Conservation (phyloP, 345 rosid genomes). For the Heritiera fomes region DNA sequence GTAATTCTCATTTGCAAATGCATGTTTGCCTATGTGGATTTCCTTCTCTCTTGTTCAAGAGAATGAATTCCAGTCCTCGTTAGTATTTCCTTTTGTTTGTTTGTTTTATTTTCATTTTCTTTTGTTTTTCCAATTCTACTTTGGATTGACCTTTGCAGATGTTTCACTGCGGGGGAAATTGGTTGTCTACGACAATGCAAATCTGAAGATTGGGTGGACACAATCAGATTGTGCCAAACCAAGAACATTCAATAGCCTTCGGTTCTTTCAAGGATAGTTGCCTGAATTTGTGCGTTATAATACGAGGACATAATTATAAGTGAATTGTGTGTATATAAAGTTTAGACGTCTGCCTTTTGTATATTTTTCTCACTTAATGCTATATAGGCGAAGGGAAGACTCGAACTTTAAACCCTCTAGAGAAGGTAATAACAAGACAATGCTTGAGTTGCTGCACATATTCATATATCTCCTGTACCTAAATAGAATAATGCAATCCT, state of each 20-base stretch:
- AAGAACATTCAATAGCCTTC: slow-evolving; percentile 31
- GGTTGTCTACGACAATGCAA: slow-evolving; percentile 74
- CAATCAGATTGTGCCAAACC: slow-evolving; percentile 63
- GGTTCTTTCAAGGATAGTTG: slow-evolving; percentile 38
- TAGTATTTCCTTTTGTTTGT: background rate
- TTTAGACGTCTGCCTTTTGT: background rate
- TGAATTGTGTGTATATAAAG: no score
- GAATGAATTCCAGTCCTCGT: background rate
- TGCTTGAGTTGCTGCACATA: no score
- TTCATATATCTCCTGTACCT: no score
- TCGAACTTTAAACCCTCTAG: no score
- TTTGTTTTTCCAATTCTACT: background rate
- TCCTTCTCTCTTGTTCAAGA: background rate
- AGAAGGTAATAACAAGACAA: no score
- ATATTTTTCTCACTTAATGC: background rate
- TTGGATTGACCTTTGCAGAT: slow-evolving; percentile 57
- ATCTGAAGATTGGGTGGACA: slow-evolving; percentile 69
- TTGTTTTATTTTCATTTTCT: background rate
- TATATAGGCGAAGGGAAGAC: background rate
- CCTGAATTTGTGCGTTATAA: background rate
- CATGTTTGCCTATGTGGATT: background rate
- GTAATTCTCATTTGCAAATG: no score
- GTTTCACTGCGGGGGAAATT: slow-evolving; percentile 70
- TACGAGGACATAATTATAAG: no score
- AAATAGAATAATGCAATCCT: no score